Conservation (phyloP, 2,329 filamentous ascomycete species). For the Colletotrichum scovillei region DNA sequence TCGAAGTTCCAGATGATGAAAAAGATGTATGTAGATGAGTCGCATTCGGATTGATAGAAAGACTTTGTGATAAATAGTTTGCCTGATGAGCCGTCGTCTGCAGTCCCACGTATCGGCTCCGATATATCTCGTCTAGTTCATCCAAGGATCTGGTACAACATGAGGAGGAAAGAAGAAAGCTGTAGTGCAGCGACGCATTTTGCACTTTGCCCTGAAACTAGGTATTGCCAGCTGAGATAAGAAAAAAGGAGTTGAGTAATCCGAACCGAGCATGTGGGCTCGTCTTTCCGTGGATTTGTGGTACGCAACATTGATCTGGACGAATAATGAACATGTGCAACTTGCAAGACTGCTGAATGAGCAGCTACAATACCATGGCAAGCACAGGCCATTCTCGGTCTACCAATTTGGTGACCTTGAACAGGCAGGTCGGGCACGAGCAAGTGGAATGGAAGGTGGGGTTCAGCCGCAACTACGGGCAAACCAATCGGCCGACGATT, state of each 20-base stretch:
- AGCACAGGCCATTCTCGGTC: not conserved
- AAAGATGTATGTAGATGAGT: not conserved
- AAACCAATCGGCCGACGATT: constrained; percentile 33
- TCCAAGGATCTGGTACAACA: not conserved
- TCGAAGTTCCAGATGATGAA: not conserved
- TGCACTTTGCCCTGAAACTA: not conserved
- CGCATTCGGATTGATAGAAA: not conserved
- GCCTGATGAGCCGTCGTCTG: not conserved
- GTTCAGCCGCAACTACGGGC: constrained; percentile 21
- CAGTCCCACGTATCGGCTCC: not conserved
- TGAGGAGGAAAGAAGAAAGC: not conserved
- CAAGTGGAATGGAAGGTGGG: not conserved
- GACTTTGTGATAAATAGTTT: not conserved
- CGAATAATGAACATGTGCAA: not conserved
- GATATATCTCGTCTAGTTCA: not conserved
- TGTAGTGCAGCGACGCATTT: not conserved
- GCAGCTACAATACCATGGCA: not conserved
- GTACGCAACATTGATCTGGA: not conserved
- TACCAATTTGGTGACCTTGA: not conserved
- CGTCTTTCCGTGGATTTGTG: not conserved
- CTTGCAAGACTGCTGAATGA: not conserved
- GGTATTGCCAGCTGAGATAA: not conserved
- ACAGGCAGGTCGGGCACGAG: not conserved
- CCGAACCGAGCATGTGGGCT: not conserved
- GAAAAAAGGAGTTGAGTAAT: not conserved